These are phyloP conservation scores for Ophiognomonia clavigignenti-juglandacearum DNA, from an alignment of 2,329 filamentous ascomycete genomes.

Conservation along the genomic window DNA sequence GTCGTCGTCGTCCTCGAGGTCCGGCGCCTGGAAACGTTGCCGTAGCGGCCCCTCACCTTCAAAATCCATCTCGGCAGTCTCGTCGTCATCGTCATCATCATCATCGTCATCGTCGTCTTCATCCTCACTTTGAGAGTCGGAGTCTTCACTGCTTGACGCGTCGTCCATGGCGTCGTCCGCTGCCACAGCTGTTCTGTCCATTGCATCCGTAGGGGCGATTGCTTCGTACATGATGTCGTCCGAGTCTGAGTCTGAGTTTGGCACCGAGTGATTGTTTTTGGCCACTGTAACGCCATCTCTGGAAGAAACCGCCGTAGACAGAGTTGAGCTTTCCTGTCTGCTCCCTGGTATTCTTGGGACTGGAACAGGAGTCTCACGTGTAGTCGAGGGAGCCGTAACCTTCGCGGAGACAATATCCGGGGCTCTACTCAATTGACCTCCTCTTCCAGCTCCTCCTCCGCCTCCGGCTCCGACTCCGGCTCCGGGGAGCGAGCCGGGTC, in stretches of 20 bases:
- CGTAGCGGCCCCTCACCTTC: background rate
- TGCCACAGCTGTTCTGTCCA: background rate
- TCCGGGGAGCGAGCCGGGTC: background rate
- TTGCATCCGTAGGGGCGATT: background rate
- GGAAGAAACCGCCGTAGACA: no score
- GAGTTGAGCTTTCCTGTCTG: no score
- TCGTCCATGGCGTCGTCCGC: background rate
- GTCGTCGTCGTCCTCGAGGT: conserved; percentile 1
- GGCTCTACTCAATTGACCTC: background rate
- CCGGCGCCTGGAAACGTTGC: conserved; percentile 10
- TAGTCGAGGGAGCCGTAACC: background rate
- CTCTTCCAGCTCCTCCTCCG: no score
- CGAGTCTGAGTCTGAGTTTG: conserved; percentile 2
- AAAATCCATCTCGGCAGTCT: background rate
- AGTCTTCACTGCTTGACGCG: conserved; percentile 4
- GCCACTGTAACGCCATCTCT: no score
- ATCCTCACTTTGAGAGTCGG: background rate
- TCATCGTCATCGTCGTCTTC: background rate
- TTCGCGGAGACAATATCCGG: background rate
- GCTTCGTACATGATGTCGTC: conserved; percentile 15
- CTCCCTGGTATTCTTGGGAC: background rate
- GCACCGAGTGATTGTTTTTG: no score
- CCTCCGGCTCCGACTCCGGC: no score
- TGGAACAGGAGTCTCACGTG: background rate
- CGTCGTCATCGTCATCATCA: background rate